Conservation (phyloP, 768 basidiomycete species). For the Rhodocollybia butyracea region DNA sequence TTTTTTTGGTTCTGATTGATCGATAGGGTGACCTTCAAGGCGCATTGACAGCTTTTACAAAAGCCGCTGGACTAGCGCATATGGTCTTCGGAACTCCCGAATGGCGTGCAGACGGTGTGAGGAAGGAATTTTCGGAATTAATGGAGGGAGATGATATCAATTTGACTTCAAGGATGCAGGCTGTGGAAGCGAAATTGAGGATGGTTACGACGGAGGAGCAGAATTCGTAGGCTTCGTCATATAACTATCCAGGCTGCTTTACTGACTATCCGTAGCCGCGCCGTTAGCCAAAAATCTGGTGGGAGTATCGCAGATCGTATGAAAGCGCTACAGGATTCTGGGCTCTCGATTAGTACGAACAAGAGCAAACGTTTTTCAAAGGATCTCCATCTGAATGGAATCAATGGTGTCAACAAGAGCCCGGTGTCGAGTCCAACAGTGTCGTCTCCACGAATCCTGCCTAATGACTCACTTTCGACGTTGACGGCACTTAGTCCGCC, state of each 20-base stretch:
- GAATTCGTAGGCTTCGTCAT: constrained; percentile 18
- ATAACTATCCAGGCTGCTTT: neutral
- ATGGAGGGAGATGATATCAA: constrained; percentile 45
- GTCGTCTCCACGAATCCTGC: constrained; percentile 25
- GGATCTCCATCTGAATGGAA: constrained; percentile 1
- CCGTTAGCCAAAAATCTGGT: constrained; percentile 47
- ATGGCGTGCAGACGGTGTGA: constrained; percentile 40
- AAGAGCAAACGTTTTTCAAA: constrained; percentile 29
- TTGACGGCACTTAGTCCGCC: constrained; percentile 17
- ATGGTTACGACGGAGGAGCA: constrained; percentile 35
- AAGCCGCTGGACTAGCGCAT: constrained; percentile 55
- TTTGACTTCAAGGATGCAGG: constrained; percentile 30
- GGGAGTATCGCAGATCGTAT: constrained; percentile 81
- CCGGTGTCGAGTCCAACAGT: constrained; percentile 25
- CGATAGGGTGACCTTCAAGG: constrained; percentile 56
- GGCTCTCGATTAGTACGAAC: constrained; percentile 54
- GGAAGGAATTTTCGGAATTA: constrained; percentile 64
- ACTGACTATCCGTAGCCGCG: no score
- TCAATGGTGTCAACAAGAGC: constrained; percentile 15
- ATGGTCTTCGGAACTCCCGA: constrained; percentile 60
- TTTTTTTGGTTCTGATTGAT: neutral
- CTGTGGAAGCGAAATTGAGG: constrained; percentile 46
- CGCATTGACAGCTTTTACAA: constrained; percentile 58
- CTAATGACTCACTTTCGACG: neutral
- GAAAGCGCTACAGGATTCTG: constrained; percentile 68